Evolutionary conservation across 345 rosid genomes (phyloP), one percentile per base, ranked within the genome.

Genomic region (Toxicodendron radicans): DNA sequence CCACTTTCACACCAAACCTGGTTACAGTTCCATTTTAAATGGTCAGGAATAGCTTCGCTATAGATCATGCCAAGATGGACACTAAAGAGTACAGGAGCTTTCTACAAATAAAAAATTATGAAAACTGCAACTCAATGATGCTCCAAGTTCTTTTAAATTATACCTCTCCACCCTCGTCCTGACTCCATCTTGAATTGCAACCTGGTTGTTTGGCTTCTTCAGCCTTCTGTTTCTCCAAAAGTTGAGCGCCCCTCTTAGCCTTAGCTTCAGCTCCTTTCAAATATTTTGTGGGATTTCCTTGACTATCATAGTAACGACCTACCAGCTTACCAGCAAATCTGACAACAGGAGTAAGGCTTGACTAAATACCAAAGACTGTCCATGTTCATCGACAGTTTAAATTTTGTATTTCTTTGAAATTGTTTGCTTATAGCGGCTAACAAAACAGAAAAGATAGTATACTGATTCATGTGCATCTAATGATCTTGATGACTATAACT

Each of bases 1-100:
- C 98, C 97, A 72, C 70, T 85, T 45, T 95, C 98, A 33, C 99
- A 95, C 96, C 99, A 93, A 3, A 95, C 99, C 99, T 95, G 80
- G 33, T 21, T n/a, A 59, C 14, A 10, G n/a, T 21, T 7, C 2
- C 53, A 41, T 21, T 35, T 35, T 43, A 71, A 48, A 43, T 11
- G 66, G n/a, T 41, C 65, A 56, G 14, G 20, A 41, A 38, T 14
- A 33, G 18, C 32, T 70, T 70, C 27, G 20, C 51, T 9, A 57
- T n/a, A 41, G 30, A 56, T 38, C 13, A 16, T 35, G 62, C 13
- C 4, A 11, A 68, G 27, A 68, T 41, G 32, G 68, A 38, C 21
- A 12, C 16, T 10, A 65, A 65, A 65, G 18, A 46, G 18, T 60
- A 60, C 4, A 60, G 27, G 20, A n/a, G 27, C 49, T 20, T 38